These are phyloP conservation scores for Trichosporon coremiiforme DNA, from an alignment of 1,284 basidiomycete species.

Conservation along the genomic window DNA sequence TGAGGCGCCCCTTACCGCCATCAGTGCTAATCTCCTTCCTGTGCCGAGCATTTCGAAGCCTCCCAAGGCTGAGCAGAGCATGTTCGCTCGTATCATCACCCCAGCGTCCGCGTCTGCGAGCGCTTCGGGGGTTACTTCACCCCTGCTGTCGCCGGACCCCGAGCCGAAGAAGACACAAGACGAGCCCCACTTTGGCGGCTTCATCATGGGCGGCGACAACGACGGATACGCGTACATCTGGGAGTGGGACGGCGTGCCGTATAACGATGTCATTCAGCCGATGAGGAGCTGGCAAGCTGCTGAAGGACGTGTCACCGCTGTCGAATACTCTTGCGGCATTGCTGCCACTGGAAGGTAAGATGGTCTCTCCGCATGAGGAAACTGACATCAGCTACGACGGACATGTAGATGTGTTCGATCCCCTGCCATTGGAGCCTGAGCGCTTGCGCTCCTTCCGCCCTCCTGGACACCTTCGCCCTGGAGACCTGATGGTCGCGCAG, in stretches of 20 bases:
- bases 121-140: slow-evolving; percentile 23
- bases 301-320: slow-evolving; percentile 46
- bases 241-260: slow-evolving; percentile 40
- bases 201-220: slow-evolving; percentile 47
- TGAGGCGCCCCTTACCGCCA: slow-evolving; percentile 31
- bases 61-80: slow-evolving; percentile 22
- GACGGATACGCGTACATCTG: slow-evolving; percentile 46
- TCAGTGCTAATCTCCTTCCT: slow-evolving; percentile 33
- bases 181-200: slow-evolving; percentile 37
- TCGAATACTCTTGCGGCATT: slow-evolving; percentile 47
- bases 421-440: slow-evolving; percentile 39
- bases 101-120: slow-evolving; percentile 20
- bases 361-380: not conserved
- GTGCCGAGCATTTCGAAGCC: slow-evolving; percentile 32
- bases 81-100: slow-evolving; percentile 30
- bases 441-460: slow-evolving; percentile 46
- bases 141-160: slow-evolving; percentile 18
- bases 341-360: slow-evolving; percentile 48
- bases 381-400: slow-evolving; percentile 41
- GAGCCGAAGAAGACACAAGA: slow-evolving; percentile 19
- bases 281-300: slow-evolving; percentile 43
- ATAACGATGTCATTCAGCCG: slow-evolving; percentile 28
- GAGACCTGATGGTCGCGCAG: slow-evolving; percentile 40
- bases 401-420: slow-evolving; percentile 50
- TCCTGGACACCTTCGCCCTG: slow-evolving; percentile 41